Base-by-base conservation (phyloP, 176 grass and related monocot species). In the Raddia guianensis region DNA sequence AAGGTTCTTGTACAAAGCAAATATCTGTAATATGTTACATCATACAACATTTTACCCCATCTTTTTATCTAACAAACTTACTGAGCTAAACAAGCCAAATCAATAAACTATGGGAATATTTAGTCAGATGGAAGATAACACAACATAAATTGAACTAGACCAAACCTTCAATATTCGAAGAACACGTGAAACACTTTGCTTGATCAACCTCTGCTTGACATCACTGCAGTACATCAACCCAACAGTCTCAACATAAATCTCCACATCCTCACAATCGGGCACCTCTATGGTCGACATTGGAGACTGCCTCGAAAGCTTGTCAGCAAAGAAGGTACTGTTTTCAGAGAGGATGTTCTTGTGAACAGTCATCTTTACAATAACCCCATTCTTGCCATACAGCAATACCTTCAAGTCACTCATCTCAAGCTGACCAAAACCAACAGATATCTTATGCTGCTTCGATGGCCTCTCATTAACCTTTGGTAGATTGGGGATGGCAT, bases 221-320 rank as follows among this genome's bases (percentile, higher is more conserved):
- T 93, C 86, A 79, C 93, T 97, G 79, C 88, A 97, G 56, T 97
- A 97, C 88, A 97, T 93, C 81, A 97, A 89, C 21, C 94, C 90
- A 57, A 97, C 84, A 20, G 94, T 97, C 70, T 93, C 91, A 0
- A 97, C 91, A 67, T 79, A 91, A 80, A 97, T 93, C 78, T 97
- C 94, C 74, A 97, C 94, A 89, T 97, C 94, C 59, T 97, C 94
- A 45, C 91, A 97, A 60, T 97, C 88, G 1, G 67, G 47, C 52
- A 97, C 88, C 70, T 97, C 94, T 52, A 89, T 60, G 84, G 73
- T 87, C 3, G 91, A 75, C 43, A 87, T 63, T 11, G 88, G 86
- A 84, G 90, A 91, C 58, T 89, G 78, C 76, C 84, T 89, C 9
- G 81, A 87, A 51, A 97, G 81, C 63, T 85, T 97, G 55, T 93